phyloP scores from a whole-genome alignment of 208 protist genomes.

The Entamoeba moshkovskii region DNA sequence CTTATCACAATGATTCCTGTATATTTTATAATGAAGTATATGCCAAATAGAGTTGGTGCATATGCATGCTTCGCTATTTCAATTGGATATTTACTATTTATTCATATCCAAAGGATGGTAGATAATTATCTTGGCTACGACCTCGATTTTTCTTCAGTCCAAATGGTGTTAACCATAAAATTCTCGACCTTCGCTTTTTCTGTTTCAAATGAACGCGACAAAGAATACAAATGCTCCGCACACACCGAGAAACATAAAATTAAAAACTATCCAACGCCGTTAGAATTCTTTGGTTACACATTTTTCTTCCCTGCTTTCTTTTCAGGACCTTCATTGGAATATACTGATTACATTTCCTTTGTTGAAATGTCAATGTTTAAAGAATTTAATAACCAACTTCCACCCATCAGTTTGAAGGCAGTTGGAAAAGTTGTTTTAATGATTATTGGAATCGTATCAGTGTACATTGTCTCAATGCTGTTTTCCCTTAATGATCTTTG shows the following conservation, averaged over 20 bases:
- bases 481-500: background rate
- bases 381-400: background rate
- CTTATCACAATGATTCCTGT: background rate
- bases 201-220: background rate
- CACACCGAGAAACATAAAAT: background rate
- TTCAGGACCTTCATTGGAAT: background rate
- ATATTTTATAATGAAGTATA: background rate
- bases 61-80: background rate
- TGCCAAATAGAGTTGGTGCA: background rate
- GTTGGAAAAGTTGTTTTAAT: background rate
- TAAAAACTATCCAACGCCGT: background rate
- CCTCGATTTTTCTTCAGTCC: background rate
- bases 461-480: background rate
- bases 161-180: background rate
- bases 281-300: background rate
- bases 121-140: background rate
- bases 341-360: background rate
- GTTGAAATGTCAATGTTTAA: background rate
- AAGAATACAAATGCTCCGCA: background rate
- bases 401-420: background rate
- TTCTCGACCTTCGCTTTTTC: background rate
- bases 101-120: background rate
- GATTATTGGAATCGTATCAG: background rate
- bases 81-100: background rate
- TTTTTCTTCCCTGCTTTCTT: background rate